A percentile compares a stretch with the other conserved stretches of the same genome.
These are phyloP conservation scores for Phytophthora nicotianae DNA, from an alignment of 352 stramenopile genomes.

Conservation along the genomic window DNA sequence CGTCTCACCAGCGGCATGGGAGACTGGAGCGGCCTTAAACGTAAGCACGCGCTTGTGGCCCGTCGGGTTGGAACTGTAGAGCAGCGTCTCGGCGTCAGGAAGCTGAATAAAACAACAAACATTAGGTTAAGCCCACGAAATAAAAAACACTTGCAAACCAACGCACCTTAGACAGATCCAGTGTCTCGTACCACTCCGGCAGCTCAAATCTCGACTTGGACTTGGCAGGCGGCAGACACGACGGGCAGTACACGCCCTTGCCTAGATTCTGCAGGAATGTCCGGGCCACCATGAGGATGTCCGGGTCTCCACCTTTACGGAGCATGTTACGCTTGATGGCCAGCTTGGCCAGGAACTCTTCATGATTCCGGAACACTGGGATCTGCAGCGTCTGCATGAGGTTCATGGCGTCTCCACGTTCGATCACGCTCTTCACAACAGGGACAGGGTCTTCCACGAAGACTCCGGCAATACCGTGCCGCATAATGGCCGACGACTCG, in stretches of 20 bases:
- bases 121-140: conserved; percentile 21
- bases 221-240: conserved; percentile 71
- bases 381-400: conserved; percentile 97
- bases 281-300: conserved; percentile 94
- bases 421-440: conserved; percentile 91
- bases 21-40: conserved; percentile 53
- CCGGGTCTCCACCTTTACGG: conserved; percentile 96
- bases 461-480: conserved; percentile 95
- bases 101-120: conserved; percentile 36
- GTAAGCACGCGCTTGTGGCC: conserved; percentile 60
- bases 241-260: conserved; percentile 60
- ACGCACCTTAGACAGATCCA: conserved; percentile 62
- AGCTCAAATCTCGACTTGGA: conserved; percentile 87
- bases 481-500: conserved; percentile 82
- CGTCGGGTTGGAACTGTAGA: conserved; percentile 69
- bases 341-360: conserved; percentile 97
- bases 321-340: conserved; percentile 94
- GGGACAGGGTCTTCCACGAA: conserved; percentile 95
- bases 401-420: conserved; percentile 90
- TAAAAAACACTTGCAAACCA: background rate
- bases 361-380: conserved; percentile 91
- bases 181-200: conserved; percentile 64
- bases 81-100: conserved; percentile 47
- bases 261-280: conserved; percentile 82
- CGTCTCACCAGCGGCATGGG: conserved; percentile 69